Percentiles rank a stretch among this genome's conserved stretches.
These are phyloP conservation scores for Gossypium davidsonii DNA, from an alignment of 441 rosid species.

Conservation along the genomic window DNA sequence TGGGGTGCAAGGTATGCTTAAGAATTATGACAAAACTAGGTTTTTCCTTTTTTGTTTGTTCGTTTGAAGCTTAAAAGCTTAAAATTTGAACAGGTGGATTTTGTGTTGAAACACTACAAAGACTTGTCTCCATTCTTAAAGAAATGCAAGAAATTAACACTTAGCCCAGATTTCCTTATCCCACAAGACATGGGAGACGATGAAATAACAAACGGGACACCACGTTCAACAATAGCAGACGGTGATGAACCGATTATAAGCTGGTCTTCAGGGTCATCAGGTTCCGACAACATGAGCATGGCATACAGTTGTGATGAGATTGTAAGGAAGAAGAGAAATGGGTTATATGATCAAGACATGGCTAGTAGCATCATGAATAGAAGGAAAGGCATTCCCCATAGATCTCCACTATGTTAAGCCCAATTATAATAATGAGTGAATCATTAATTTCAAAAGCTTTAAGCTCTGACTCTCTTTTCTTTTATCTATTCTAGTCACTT, in stretches of 20 bases:
- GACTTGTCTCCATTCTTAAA: conserved; percentile 60
- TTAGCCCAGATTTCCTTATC: conserved; percentile 76
- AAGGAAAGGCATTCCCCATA: conserved; percentile 84
- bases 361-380: conserved; percentile 55
- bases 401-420: conserved; percentile 75
- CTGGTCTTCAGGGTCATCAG: conserved; percentile 72
- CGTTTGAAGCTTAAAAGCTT: not conserved
- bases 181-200: conserved; percentile 82
- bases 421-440: conserved; percentile 19
- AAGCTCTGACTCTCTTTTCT: conserved; percentile 6
- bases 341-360: conserved; percentile 58
- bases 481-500: conserved; percentile 22
- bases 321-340: conserved; percentile 83
- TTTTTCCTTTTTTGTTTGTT: not conserved
- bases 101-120: conserved; percentile 64
- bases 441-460: conserved; percentile 13
- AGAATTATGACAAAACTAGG: not conserved
- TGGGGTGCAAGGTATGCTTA: conserved; percentile 72
- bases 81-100: conserved; percentile 56
- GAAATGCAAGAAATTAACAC: conserved; percentile 60
- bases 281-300: conserved; percentile 40
- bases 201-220: conserved; percentile 38
- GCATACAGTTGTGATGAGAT: conserved; percentile 29
- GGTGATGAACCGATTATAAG: conserved; percentile 53
- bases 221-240: conserved; percentile 63